Percentiles rank a stretch among this genome's conserved stretches.
These are phyloP conservation scores for Schrenkiella parvula DNA, from an alignment of 345 rosid genomes.

Conservation along the genomic window DNA sequence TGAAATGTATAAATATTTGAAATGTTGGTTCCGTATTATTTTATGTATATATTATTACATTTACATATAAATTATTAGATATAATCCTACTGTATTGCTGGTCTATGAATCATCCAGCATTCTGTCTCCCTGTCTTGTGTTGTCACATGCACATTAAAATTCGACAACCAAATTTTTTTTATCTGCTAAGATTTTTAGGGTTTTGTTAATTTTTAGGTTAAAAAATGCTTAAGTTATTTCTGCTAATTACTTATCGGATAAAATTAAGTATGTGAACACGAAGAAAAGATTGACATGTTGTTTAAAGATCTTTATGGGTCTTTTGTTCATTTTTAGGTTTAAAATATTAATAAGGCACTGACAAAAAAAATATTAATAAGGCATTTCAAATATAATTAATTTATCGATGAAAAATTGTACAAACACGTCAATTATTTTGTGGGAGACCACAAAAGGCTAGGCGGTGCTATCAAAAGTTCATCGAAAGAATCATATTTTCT, in stretches of 20 bases:
- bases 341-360: no score
- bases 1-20: background rate
- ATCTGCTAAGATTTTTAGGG: background rate
- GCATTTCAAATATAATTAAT: background rate
- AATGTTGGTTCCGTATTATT: background rate
- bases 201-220: background rate
- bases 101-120: slow-evolving; percentile 19
- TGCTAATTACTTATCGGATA: background rate
- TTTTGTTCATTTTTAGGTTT: background rate
- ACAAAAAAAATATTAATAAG: no score
- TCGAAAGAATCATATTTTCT: background rate
- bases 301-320: background rate
- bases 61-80: background rate
- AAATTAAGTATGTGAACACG: background rate
- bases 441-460: slow-evolving; percentile 9
- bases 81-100: no score
- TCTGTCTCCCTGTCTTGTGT: slow-evolving; percentile 17
- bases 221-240: background rate
- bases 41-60: background rate
- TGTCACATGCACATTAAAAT: slow-evolving; percentile 21
- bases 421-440: slow-evolving; percentile 7
- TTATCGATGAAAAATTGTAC: background rate
- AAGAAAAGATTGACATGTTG: background rate
- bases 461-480: slow-evolving; percentile 9
- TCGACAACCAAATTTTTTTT: background rate